Evolutionary conservation across 2,329 filamentous ascomycete species (phyloP), one percentile per base, ranked within the genome.

Genomic region (Aureobasidium melanogenum): DNA sequence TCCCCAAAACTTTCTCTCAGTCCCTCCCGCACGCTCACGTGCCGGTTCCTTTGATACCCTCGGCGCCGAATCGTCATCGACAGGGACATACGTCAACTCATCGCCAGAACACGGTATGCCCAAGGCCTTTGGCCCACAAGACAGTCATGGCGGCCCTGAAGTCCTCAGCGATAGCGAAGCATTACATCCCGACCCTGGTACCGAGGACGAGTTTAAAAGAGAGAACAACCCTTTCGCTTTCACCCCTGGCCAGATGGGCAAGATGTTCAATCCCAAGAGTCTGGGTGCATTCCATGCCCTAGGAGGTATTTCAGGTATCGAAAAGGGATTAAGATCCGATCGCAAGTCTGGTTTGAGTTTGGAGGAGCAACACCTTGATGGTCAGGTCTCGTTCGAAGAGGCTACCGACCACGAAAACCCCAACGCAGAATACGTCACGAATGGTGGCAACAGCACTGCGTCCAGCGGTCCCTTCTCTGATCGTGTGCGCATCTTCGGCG

Each of bases 151-250:
- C 19, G 73, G 78, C 64, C 69, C 74, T 62, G 78, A 79, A 48
- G 71, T 90, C 39, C 82, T 86, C 67, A 83, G 82, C 47, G 85
- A 89, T 64, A 75, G 83, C 47, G 82, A 87, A 64, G 90, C 90
- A 0, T 76, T 96, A 64, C 84, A 80, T 54, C 88, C 91, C 0
- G 90, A 95, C 70, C 87, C 85, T 1, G 87, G 86, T 7, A 88
- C 86, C 57, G 88, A 92, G 71, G 79, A 76, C 19, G 89, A 93
- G 64, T 96, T 95, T 67, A 68, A 83, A 46, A 81, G 93, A 12
- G 81, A 87, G 6, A 80, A 91, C 71, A 96, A 94, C 71, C 87
- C 88, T 0, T 96, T 96, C 69, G 91, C 90, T 17, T 96, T 91
- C 71, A 84, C 86, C 1, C 86, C 86, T 12, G 91, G 92, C 15